Base-by-base conservation (phyloP, 805 yeast genomes). In the Komagataella pastoris region DNA sequence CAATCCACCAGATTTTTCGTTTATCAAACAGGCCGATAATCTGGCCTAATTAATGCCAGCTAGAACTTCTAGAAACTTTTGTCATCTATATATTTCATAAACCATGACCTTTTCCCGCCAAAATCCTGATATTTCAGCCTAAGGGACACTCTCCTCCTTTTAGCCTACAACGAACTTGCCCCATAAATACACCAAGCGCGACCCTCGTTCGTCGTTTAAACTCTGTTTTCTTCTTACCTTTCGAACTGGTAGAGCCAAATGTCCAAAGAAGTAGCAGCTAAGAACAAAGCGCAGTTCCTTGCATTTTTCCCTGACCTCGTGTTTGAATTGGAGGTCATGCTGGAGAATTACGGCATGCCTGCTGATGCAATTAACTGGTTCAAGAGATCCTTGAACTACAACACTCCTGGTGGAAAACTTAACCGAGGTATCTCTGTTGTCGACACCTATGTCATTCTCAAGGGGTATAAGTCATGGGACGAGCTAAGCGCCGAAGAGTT, bases 391-490 rank as follows among this genome's bases (percentile, higher is more conserved):
- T 71, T 91, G 64, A 70, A 82, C 60, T 86, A 91, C 74, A 93
- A 93, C 73, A 82, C 96, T 4, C 91, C 96, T 53, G 97, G 97
- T 54, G 99, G 99, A 50, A 93, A 93, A 69, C 76, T 89, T 64
- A 93, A 93, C 77, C 80, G 99, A 66, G 99, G 99, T 36, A 71
- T 93, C 53, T 88, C 97, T 44, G 98, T 93, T 17, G 83, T 93
- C 55, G 98, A 91, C 66, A 88, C 98, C 1, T 93, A 86, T 72
- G 81, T 81, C 53, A 76, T 91, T 52, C 74, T 93, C 64, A 86
- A 85, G 60, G 81, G 81, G 48, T 74, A 77, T 65, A 69, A 71
- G 47, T 67, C 79, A 2, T 65, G 70, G 49, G 77, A 74, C n/a
- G 88, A 83, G 48, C 75, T 90, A 53, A 56, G 74, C 7, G 74